phyloP scores from a whole-genome alignment of 495 filamentous ascomycete species.

The Tuber indicum region DNA sequence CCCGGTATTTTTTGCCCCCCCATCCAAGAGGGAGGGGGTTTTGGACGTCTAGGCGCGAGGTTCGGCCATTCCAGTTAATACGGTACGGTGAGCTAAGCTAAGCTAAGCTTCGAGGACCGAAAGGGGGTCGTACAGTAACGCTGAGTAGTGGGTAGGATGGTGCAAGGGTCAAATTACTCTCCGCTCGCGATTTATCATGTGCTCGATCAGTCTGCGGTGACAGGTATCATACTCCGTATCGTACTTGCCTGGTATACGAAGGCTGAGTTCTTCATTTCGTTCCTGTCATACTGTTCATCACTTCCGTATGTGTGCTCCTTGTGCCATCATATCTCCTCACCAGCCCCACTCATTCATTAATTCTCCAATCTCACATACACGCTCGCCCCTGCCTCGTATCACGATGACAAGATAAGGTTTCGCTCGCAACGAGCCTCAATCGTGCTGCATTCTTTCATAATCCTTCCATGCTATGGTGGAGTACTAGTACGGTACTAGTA shows the following conservation, averaged over 20 bases:
- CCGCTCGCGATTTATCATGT: neutral
- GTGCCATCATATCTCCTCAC: neutral
- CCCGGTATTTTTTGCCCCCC: no score
- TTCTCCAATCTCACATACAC: neutral
- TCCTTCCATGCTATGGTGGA: neutral
- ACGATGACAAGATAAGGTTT: neutral
- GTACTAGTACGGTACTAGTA: no score
- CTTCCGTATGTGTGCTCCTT: neutral
- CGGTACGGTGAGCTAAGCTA: neutral
- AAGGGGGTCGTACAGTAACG: neutral
- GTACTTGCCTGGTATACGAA: neutral
- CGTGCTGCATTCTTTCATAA: neutral
- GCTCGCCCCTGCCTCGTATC: neutral
- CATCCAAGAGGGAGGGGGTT: no score
- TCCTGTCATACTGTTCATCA: neutral
- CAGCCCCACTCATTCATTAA: neutral
- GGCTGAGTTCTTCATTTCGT: neutral
- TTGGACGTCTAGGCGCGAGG: no score
- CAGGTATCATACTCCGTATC: no score
- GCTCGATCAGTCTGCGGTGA: neutral
- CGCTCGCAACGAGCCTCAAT: constrained; percentile 2
- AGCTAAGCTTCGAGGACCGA: neutral
- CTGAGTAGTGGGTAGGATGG: neutral
- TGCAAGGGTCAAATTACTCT: neutral
- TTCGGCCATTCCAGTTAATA: no score